Evolutionary conservation across 768 basidiomycete genomes (phyloP), one percentile per base, ranked within the genome.

Genomic region (Harrya chromipes): DNA sequence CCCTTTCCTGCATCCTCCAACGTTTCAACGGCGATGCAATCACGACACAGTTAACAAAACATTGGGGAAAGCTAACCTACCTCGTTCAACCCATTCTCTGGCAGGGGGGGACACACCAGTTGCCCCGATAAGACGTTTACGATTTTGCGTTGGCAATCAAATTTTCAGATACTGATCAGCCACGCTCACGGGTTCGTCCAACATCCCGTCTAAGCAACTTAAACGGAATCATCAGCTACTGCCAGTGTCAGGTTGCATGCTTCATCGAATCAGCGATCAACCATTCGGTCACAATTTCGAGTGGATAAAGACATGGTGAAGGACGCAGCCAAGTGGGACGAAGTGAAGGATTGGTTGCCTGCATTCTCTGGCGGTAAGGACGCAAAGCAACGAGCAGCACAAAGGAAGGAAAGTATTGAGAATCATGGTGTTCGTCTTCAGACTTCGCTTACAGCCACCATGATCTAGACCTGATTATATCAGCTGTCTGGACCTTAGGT

Each of bases 231-330:
- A 23, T 23, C 20, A 56, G 58, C 42, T 16, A 34, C 16, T 63
- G 60, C n/a, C n/a, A n/a, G n/a, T n/a, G n/a, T 13, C 6, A n/a
- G 1, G 4, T 10, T 6, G 58, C 50, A 9, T 46, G 57, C 12
- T 65, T 64, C 12, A 51, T 57, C 24, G 55, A 60, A 23, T 68
- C 66, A 13, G 6, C 17, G 13, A 64, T 68, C 48, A 5, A 20
- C 17, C 33, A 19, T 38, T 61, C 64, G 12, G 9, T 47, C 36
- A 29, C 50, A 23, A 35, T 68, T 14, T 31, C 1, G 31, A 13
- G 31, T 31, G 6, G 31, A 50, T 1, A 11, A 13, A 10, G 63
- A 50, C 6, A 29, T 19, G 41, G 46, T 59, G 31, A 33, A 39
- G 31, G 2, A 31, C 31, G 6, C 31, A 11, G 13, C 11, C 6